Base-by-base conservation (phyloP, 2,329 filamentous ascomycete species). In the Exophiala spinifera region DNA sequence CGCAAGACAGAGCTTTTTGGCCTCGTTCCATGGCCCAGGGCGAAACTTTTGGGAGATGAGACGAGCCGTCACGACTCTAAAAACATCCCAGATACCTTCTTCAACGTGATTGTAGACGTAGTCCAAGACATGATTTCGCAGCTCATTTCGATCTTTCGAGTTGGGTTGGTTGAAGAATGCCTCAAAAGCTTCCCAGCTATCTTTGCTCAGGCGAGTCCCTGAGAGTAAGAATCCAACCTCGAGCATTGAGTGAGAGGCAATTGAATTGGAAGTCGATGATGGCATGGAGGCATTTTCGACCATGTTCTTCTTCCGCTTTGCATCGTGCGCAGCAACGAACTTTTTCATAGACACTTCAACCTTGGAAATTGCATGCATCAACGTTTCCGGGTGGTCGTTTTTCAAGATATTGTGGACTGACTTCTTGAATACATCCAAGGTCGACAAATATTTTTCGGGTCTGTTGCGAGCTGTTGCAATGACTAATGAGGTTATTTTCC, bases 301-400 rank as follows among this genome's bases (percentile, higher is more conserved):
- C 3, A 17, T 44, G 15, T 8, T 33, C 46, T 57, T 49, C 34
- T 49, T 55, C 23, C 31, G 36, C 36, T 55, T 56, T 40, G 46
- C 47, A 14, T 51, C 42, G 13, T 56, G 46, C 7, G 45, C 52
- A 20, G 52, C 52, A 42, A 60, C 57, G 20, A 57, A 60, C 43
- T 55, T 57, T 7, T 45, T 37, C 54, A 60, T 60, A n/a, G 54
- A 57, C 11, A 14, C 46, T 34, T 60, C 55, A 8, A 60, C 57
- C 23, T 56, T 57, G 8, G 51, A 23, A 13, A 57, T 10, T 4
- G 57, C 57, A 11, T 60, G 44, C n/a, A 47, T 42, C 13, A 60
- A 51, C 5, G 46, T 20, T 25, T 43, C 36, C 21, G 55, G 46
- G 5, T 49, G 34, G 3, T 42, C 15, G n/a, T 49, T 50, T 25